These are phyloP conservation scores for Mycena filopes DNA, from an alignment of 768 basidiomycete genomes.

Conservation along the genomic window DNA sequence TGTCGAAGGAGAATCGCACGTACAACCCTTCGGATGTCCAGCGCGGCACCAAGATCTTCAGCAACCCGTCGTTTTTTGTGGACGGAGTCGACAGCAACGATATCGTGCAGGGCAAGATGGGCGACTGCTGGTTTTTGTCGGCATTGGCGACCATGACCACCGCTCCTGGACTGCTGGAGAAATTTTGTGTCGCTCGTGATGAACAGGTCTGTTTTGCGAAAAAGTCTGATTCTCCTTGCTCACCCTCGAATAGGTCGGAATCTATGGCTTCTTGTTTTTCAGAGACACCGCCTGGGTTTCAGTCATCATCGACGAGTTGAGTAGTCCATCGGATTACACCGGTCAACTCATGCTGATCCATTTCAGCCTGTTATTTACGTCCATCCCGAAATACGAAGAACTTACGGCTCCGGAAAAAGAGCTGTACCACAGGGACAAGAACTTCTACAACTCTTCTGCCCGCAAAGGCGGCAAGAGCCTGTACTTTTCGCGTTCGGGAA, in stretches of 20 bases:
- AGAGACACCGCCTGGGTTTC: conserved; percentile 61
- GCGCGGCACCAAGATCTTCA: conserved; percentile 62
- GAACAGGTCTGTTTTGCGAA: conserved; percentile 36
- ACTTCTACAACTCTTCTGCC: conserved; percentile 55
- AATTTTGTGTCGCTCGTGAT: conserved; percentile 60
- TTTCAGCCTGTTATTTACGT: conserved; percentile 57
- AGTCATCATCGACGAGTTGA: conserved; percentile 66
- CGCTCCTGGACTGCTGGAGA: conserved; percentile 59
- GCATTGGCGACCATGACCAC: conserved; percentile 63
- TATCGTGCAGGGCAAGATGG: conserved; percentile 62
- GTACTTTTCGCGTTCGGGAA: conserved; percentile 61
- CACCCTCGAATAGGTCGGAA: conserved; percentile 48
- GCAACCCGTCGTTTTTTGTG: conserved; percentile 61
- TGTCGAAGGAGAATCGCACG: conserved; percentile 37
- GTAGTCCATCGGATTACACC: conserved; percentile 28
- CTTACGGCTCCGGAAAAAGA: conserved; percentile 52
- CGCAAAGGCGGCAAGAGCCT: conserved; percentile 59
- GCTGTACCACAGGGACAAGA: conserved; percentile 64
- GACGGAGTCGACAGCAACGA: conserved; percentile 58
- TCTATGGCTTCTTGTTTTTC: conserved; percentile 71
- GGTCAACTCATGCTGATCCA: background rate
- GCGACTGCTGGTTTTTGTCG: conserved; percentile 67
- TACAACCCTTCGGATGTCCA: conserved; percentile 53
- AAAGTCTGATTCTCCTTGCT: no score
- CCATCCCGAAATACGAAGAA: conserved; percentile 62